Conservation (phyloP, 306 rosid species). For the Gastrolobium bilobum region DNA sequence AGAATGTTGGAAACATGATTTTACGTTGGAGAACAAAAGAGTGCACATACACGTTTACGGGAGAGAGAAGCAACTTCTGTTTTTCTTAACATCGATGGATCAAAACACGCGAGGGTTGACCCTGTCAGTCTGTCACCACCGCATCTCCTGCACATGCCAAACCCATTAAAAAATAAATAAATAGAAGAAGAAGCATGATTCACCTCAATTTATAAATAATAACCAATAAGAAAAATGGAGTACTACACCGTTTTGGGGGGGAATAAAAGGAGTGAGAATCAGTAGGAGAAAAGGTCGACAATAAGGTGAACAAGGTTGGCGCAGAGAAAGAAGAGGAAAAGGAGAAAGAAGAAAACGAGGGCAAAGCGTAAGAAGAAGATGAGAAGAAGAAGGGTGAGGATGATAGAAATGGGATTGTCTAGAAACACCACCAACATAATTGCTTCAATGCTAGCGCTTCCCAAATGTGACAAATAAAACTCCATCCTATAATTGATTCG, state of each 20-base stretch:
- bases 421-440: conserved; percentile 55
- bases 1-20: conserved; percentile 19
- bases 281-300: conserved; percentile 54
- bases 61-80: conserved; percentile 14
- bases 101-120: conserved; percentile 51
- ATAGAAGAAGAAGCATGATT: not conserved
- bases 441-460: not conserved
- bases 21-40: not conserved
- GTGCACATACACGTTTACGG: conserved; percentile 16
- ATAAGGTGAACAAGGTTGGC: conserved; percentile 60
- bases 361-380: conserved; percentile 66
- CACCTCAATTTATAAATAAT: not conserved
- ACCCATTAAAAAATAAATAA: not conserved
- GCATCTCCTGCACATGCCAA: conserved; percentile 45
- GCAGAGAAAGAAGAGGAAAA: conserved; percentile 66
- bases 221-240: not conserved
- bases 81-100: conserved; percentile 29
- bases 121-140: conserved; percentile 1
- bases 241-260: conserved; percentile 61
- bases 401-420: conserved; percentile 69
- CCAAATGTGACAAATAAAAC: not conserved
- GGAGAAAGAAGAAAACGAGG: conserved; percentile 54
- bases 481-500: not conserved
- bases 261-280: conserved; percentile 45
- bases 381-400: conserved; percentile 62